phyloP scores from a whole-genome alignment of 495 filamentous ascomycete genomes.

The Hypoxylon trugodes region DNA sequence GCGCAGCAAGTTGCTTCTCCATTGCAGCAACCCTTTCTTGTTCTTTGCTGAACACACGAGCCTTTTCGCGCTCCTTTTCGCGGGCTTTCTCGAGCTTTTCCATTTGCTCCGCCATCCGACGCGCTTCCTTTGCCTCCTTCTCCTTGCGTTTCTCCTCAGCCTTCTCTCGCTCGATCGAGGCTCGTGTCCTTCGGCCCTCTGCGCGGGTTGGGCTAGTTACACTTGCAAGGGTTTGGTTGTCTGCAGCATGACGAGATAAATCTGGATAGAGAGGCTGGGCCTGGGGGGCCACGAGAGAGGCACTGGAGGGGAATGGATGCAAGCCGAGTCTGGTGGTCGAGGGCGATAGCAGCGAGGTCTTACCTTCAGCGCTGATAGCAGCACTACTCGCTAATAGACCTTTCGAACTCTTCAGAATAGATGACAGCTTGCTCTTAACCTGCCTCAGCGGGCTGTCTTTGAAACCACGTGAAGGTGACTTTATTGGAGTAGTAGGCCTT shows the following conservation, averaged over 20 bases:
- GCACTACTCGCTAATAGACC: slow-evolving; percentile 84
- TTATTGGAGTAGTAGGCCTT: slow-evolving; percentile 70
- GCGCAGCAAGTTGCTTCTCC: slow-evolving; percentile 54
- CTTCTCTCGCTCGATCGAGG: slow-evolving; percentile 74
- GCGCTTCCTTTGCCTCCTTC: slow-evolving; percentile 63
- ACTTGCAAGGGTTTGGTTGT: slow-evolving; percentile 39
- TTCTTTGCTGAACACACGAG: slow-evolving; percentile 69
- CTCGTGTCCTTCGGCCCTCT: slow-evolving; percentile 71
- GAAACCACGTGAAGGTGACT: slow-evolving; percentile 72
- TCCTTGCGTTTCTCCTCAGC: slow-evolving; percentile 70
- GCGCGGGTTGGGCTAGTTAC: slow-evolving; percentile 50
- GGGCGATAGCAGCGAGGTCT: slow-evolving; percentile 61
- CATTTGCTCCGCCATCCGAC: slow-evolving; percentile 57
- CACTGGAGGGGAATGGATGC: slow-evolving; percentile 48
- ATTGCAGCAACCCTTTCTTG: slow-evolving; percentile 61
- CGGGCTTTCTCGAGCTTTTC: slow-evolving; percentile 65
- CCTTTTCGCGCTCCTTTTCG: slow-evolving; percentile 68
- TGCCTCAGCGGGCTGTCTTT: slow-evolving; percentile 83
- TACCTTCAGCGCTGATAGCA: slow-evolving; percentile 77
- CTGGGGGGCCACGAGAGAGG: slow-evolving; percentile 47
- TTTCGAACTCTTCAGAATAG: slow-evolving; percentile 85
- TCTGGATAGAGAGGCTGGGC: slow-evolving; percentile 54
- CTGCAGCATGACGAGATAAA: slow-evolving; percentile 48
- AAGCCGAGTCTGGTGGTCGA: slow-evolving; percentile 48
- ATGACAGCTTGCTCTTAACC: slow-evolving; percentile 86